Evolutionary conservation across 2,329 filamentous ascomycete genomes (phyloP).

Genomic region (Sporothrix schenckii): DNA sequence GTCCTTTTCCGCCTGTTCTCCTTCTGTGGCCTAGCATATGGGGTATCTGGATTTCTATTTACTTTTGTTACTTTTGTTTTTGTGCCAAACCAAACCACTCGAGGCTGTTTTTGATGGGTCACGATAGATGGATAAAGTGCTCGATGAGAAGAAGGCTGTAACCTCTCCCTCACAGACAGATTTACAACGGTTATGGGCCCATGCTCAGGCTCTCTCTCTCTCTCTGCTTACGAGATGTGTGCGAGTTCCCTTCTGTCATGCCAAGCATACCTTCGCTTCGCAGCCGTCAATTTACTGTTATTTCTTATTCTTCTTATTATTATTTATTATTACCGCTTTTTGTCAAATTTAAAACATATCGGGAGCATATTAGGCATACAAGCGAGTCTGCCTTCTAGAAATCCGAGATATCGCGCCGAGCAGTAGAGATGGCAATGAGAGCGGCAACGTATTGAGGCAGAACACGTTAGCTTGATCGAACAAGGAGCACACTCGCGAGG

Average conservation of each 20-base stretch:
- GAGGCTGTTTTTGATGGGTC: background rate
- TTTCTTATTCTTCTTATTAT: no score
- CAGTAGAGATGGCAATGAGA: conserved; percentile 7
- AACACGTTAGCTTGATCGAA: background rate
- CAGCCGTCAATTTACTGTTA: background rate
- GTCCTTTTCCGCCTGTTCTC: background rate
- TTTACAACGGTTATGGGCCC: background rate
- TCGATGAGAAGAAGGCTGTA: background rate
- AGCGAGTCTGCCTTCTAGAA: conserved; percentile 17
- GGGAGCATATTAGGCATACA: conserved; percentile 4
- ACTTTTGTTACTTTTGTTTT: background rate
- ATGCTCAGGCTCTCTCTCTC: background rate
- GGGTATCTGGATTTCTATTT: background rate
- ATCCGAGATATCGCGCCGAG: background rate
- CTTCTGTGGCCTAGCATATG: background rate
- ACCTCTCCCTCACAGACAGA: background rate
- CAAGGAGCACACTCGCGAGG: background rate
- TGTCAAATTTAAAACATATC: background rate
- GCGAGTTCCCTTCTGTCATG: background rate
- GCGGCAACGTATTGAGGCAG: conserved; percentile 15
- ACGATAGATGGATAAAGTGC: background rate
- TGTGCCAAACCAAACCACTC: background rate
- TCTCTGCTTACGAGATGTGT: background rate
- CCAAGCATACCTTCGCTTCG: background rate
- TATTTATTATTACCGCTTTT: no score